phyloP scores from a whole-genome alignment of 148 eudicot genomes.

The Dysphania ambrosioides region DNA sequence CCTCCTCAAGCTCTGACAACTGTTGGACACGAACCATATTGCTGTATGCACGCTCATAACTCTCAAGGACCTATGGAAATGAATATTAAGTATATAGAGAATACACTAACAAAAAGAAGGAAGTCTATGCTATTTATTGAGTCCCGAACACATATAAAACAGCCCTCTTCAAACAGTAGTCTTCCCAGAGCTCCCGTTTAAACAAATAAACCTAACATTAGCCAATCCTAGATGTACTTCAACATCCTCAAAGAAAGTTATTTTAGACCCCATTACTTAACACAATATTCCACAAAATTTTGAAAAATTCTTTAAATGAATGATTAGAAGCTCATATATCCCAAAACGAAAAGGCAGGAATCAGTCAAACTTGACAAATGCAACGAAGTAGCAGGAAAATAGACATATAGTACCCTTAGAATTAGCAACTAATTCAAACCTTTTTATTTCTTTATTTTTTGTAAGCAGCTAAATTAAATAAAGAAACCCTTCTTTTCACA shows the following conservation, averaged over 20 bases:
- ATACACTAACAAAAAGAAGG: not conserved
- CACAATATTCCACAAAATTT: no score
- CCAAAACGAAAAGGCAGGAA: no score
- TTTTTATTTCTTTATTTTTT: no score
- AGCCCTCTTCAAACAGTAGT: not conserved
- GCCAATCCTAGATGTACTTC: no score
- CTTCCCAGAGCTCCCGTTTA: no score
- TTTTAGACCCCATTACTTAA: no score
- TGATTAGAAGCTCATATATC: no score
- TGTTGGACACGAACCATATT: slow-evolving; percentile 99
- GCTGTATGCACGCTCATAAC: slow-evolving; percentile 94
- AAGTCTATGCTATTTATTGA: not conserved
- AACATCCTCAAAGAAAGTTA: no score
- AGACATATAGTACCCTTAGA: not conserved
- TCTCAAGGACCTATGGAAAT: slow-evolving; percentile 72
- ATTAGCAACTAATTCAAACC: not conserved
- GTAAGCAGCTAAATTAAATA: not conserved
- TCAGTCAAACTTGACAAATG: no score
- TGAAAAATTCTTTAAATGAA: no score
- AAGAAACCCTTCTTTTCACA: not conserved
- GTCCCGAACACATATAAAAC: not conserved
- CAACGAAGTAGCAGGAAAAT: not conserved
- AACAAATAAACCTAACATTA: no score
- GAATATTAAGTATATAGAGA: not conserved
- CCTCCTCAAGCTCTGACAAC: slow-evolving; percentile 96